phyloP scores from a whole-genome alignment of 2,329 filamentous ascomycete genomes.

The Dactylella cylindrospora region DNA sequence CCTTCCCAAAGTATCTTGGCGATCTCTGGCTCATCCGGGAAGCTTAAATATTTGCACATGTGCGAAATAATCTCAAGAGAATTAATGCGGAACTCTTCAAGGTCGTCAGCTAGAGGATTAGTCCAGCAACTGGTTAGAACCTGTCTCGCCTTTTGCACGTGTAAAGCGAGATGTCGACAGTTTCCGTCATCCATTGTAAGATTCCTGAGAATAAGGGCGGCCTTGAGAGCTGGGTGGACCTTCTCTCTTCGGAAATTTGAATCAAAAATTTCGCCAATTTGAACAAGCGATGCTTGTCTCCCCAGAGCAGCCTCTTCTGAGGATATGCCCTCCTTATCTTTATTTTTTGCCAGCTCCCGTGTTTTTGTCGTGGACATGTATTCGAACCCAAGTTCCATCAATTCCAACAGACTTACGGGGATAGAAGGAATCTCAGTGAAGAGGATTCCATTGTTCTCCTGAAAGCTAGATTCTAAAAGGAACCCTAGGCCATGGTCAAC shows the following conservation, averaged over 20 bases:
- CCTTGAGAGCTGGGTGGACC: constrained; percentile 15
- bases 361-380: too few relatives aligned
- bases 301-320: too few relatives aligned
- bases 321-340: too few relatives aligned
- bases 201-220: constrained; percentile 23
- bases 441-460: not conserved
- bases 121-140: too few relatives aligned
- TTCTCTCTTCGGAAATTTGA: constrained; percentile 5
- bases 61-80: constrained; percentile 15
- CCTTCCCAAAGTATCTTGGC: constrained; percentile 51
- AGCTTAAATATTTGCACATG: not conserved
- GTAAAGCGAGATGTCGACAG: not conserved
- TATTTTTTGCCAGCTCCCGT: too few relatives aligned
- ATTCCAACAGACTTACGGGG: constrained; percentile 4
- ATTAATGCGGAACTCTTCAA: constrained; percentile 1
- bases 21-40: constrained; percentile 53
- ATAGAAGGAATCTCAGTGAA: constrained; percentile 7
- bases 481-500: constrained; percentile 4
- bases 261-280: constrained; percentile 3
- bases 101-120: too few relatives aligned
- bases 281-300: too few relatives aligned
- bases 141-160: too few relatives aligned
- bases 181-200: constrained; percentile 15
- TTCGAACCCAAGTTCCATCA: too few relatives aligned
- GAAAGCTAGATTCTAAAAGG: constrained; percentile 6